phyloP scores from a whole-genome alignment of 345 rosid genomes.

The Brassica nigra region DNA sequence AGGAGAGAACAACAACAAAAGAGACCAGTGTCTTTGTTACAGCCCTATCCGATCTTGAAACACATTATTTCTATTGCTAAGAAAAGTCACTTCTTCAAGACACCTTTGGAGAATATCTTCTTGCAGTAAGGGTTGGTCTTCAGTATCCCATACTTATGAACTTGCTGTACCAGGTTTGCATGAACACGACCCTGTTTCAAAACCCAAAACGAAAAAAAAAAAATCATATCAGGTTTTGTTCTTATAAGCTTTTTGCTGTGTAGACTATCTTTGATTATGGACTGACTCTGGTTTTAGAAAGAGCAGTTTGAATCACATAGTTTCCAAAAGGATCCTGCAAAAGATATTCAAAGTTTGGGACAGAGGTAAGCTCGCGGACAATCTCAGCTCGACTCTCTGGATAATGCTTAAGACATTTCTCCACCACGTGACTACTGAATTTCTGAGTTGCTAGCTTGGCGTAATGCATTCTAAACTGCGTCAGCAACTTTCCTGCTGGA shows the following conservation, averaged over 20 bases:
- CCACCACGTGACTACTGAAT: slow-evolving; percentile 55
- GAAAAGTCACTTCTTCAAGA: slow-evolving; percentile 51
- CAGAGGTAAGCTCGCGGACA: slow-evolving; percentile 39
- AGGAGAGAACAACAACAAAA: slow-evolving; percentile 3
- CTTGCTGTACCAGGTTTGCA: slow-evolving; percentile 50
- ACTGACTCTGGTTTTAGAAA: slow-evolving; percentile 54
- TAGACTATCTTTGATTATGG: not conserved
- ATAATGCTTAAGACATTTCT: slow-evolving; percentile 58
- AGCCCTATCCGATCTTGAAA: not conserved
- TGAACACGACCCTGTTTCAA: slow-evolving; percentile 54
- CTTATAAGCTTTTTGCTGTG: not conserved
- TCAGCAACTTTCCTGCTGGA: slow-evolving; percentile 38
- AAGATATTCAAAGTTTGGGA: slow-evolving; percentile 57
- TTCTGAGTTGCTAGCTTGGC: slow-evolving; percentile 56
- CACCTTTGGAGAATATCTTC: slow-evolving; percentile 61
- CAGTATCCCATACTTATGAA: slow-evolving; percentile 46
- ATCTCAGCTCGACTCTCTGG: slow-evolving; percentile 56
- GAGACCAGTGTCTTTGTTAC: not conserved
- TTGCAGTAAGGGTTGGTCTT: slow-evolving; percentile 66
- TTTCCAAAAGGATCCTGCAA: slow-evolving; percentile 71
- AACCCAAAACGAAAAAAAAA: slow-evolving; percentile 15
- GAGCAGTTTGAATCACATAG: slow-evolving; percentile 74
- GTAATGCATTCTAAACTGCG: slow-evolving; percentile 55
- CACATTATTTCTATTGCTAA: not conserved
- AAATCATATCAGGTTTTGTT: not conserved